Conservation (phyloP, 805 yeast species). For the Myxozyma nipponensis region DNA sequence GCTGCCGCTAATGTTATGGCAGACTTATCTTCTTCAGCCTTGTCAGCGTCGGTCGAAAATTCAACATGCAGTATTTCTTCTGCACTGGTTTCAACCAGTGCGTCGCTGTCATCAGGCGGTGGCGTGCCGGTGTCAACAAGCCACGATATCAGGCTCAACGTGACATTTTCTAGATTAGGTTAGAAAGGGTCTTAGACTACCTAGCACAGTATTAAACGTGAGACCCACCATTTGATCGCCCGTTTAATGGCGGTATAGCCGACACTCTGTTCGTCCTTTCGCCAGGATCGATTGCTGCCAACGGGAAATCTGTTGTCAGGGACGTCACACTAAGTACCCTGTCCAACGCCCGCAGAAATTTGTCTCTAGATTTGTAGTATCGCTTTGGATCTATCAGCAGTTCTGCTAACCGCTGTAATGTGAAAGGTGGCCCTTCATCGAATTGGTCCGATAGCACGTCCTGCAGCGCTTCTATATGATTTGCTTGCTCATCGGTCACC, state of each 20-base stretch:
- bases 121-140: slow-evolving; percentile 32
- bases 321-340: slow-evolving; percentile 31
- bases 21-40: neutral
- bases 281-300: slow-evolving; percentile 14
- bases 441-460: slow-evolving; percentile 20
- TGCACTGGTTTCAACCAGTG: neutral
- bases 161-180: slow-evolving; percentile 18
- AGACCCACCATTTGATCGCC: slow-evolving; percentile 19
- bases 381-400: slow-evolving; percentile 33
- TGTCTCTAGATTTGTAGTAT: slow-evolving; percentile 30
- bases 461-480: neutral
- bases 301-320: slow-evolving; percentile 25
- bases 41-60: neutral
- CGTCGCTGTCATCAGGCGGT: slow-evolving; percentile 10
- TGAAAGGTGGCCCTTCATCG: slow-evolving; percentile 38
- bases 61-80: slow-evolving; percentile 1
- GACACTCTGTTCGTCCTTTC: slow-evolving; percentile 24
- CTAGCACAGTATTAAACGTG: neutral
- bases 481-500: neutral
- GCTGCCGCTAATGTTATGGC: too few species aligned
- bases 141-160: slow-evolving; percentile 30
- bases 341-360: slow-evolving; percentile 33
- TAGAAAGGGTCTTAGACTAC: neutral
- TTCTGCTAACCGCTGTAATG: slow-evolving; percentile 40
- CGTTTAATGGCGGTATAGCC: slow-evolving; percentile 15